Conservation (phyloP, 2,329 filamentous ascomycete genomes). For the Leptographium lundbergii region DNA sequence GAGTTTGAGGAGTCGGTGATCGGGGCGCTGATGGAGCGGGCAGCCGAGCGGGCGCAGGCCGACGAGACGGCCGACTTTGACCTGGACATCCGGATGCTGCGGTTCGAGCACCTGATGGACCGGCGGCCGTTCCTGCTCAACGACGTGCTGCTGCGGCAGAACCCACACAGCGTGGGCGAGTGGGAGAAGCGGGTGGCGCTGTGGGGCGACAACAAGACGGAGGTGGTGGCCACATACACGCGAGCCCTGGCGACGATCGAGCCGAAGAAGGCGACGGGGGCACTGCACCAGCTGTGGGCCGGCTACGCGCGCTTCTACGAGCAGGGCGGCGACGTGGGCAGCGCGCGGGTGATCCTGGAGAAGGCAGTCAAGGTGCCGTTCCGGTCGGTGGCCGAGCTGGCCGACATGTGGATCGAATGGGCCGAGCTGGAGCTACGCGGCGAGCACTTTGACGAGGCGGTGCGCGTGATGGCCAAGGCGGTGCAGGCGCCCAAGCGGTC, state of each 20-base stretch:
- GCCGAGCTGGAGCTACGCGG: constrained; percentile 94
- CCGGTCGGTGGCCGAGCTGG: constrained; percentile 92
- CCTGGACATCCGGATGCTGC: constrained; percentile 91
- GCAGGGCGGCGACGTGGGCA: constrained; percentile 67
- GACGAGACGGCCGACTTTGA: constrained; percentile 86
- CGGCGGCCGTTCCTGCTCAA: constrained; percentile 90
- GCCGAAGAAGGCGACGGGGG: constrained; percentile 85
- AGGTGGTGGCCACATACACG: constrained; percentile 90
- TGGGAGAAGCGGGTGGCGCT: constrained; percentile 96
- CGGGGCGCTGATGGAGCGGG: constrained; percentile 78
- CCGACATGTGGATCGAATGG: constrained; percentile 99
- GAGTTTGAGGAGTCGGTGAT: constrained; percentile 98
- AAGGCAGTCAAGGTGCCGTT: constrained; percentile 97
- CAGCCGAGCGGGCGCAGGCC: constrained; percentile 70
- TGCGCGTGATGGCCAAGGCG: constrained; percentile 93
- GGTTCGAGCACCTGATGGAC: constrained; percentile 97
- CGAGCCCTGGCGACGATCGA: constrained; percentile 86
- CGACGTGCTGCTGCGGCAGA: constrained; percentile 87
- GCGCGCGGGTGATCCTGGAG: constrained; percentile 85
- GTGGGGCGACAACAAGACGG: constrained; percentile 85
- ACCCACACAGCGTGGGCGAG: constrained; percentile 89
- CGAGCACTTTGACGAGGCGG: constrained; percentile 89
- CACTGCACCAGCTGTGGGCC: constrained; percentile 89
- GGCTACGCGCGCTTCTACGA: constrained; percentile 98
- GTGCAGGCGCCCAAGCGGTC: constrained; percentile 94